Conservation (phyloP, 2,329 filamentous ascomycete genomes). For the Neophaeococcomyces mojaviensis region DNA sequence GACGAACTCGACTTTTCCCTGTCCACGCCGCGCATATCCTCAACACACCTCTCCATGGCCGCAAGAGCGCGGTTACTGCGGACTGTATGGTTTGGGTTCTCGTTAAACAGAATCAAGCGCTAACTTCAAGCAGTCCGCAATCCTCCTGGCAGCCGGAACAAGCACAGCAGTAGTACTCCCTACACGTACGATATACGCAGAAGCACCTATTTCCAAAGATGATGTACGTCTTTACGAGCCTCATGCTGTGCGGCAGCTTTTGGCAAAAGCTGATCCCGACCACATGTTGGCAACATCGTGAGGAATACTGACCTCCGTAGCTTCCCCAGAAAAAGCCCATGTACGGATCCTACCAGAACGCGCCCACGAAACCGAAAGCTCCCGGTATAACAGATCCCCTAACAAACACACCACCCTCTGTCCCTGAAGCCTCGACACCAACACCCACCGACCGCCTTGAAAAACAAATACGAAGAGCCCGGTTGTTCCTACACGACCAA, state of each 20-base stretch:
- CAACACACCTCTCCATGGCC: constrained; percentile 2
- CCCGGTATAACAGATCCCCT: constrained; percentile 6
- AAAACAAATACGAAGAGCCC: constrained; percentile 68
- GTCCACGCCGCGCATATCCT: neutral
- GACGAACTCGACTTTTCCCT: neutral
- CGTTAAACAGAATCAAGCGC: neutral
- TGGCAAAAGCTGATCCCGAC: no score
- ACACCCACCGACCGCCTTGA: constrained; percentile 88
- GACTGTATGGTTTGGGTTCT: neutral
- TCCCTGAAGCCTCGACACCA: constrained; percentile 36
- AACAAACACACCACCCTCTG: constrained; percentile 6
- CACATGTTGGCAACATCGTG: no score
- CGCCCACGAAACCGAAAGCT: constrained; percentile 11
- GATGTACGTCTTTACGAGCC: constrained; percentile 8
- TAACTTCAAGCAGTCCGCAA: constrained; percentile 12
- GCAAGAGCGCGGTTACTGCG: constrained; percentile 6
- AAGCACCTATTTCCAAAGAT: constrained; percentile 27
- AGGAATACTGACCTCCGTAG: constrained; percentile 13
- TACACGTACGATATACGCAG: constrained; percentile 35
- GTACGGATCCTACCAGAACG: constrained; percentile 28
- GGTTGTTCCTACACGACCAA: constrained; percentile 71
- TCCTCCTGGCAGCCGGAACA: constrained; percentile 17
- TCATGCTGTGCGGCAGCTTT: no score
- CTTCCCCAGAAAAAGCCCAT: constrained; percentile 33
- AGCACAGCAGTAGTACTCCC: constrained; percentile 26